Conservation (phyloP, 257 asterid species). For the Solanum neorickii region DNA sequence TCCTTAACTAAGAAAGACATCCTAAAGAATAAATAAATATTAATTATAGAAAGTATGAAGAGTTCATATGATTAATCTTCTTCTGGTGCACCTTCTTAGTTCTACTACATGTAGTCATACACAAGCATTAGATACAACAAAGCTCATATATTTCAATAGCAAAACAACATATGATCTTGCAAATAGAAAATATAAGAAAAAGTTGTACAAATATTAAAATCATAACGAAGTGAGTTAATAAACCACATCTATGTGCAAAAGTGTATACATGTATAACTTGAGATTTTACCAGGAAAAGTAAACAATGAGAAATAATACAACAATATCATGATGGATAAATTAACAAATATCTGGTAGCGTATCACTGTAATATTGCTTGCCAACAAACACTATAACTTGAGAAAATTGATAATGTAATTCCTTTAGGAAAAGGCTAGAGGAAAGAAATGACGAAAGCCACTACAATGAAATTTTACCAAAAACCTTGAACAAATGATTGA, state of each 20-base stretch:
- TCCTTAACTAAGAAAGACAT: neutral
- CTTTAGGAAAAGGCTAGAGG: neutral
- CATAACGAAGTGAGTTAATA: neutral
- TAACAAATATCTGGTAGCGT: too few relatives aligned
- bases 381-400: neutral
- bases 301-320: neutral
- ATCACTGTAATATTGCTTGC: neutral
- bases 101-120: neutral
- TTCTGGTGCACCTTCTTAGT: neutral
- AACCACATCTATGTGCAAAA: neutral
- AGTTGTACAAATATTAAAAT: neutral
- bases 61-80: neutral
- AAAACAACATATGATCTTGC: neutral
- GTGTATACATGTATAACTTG: conserved; percentile 19
- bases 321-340: neutral
- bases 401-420: neutral
- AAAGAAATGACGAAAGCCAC: neutral
- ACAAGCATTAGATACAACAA: neutral
- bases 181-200: neutral
- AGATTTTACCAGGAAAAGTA: neutral
- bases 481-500: neutral
- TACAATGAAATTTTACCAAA: too few relatives aligned
- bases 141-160: neutral
- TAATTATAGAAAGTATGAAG: neutral
- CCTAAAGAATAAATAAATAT: neutral